phyloP scores from a whole-genome alignment of 305 asterid species.

The Stenogyne calaminthoides region DNA sequence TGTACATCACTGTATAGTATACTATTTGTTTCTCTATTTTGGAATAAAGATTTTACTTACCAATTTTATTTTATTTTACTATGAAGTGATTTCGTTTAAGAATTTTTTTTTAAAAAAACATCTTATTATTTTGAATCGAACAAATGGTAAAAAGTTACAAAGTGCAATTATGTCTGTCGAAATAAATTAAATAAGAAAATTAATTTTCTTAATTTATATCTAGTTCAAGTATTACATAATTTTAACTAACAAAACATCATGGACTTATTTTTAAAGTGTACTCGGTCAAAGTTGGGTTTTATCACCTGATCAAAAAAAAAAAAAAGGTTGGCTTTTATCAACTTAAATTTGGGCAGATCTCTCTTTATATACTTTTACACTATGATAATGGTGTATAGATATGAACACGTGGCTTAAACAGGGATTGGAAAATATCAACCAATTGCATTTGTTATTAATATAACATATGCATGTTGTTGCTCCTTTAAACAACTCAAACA shows the following conservation, averaged over 20 bases:
- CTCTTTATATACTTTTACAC: too few species aligned
- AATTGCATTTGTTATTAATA: constrained; percentile 3
- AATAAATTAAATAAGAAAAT: too few species aligned
- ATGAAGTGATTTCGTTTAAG: background rate
- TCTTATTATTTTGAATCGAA: too few species aligned
- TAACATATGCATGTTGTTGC: constrained; percentile 32
- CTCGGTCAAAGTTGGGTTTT: too few species aligned
- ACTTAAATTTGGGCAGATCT: background rate
- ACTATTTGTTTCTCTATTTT: too few species aligned
- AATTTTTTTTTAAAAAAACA: too few species aligned
- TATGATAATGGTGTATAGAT: background rate
- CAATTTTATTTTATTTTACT: too few species aligned
- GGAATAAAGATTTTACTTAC: too few species aligned
- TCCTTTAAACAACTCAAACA: constrained; percentile 25
- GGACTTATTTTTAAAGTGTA: background rate
- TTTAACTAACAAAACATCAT: too few species aligned
- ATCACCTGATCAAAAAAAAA: background rate
- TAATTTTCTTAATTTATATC: too few species aligned
- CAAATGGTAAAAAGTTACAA: too few species aligned
- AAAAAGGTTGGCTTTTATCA: background rate
- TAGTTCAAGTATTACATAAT: background rate
- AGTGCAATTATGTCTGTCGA: background rate
- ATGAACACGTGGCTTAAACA: background rate
- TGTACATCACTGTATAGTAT: too few species aligned
- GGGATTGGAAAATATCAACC: background rate